Evolutionary conservation across 164 flowering plant genomes (phyloP), one percentile per base, ranked within the genome.

Genomic region (Saururus chinensis): DNA sequence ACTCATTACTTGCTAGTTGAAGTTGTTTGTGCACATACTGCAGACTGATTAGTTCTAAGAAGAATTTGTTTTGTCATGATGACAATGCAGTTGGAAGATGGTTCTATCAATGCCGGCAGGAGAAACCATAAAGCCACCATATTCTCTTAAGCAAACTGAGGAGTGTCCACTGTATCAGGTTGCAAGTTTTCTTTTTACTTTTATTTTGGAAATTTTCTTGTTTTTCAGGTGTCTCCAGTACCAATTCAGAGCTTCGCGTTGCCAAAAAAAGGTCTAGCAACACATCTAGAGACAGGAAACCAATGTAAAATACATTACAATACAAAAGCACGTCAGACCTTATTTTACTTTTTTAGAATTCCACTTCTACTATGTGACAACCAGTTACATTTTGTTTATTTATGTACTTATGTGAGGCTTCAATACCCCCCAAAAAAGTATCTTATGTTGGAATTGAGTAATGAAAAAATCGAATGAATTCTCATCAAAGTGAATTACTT

Each of bases 51-150:
- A 45, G 17, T 12, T 2, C 49, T 45, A 1, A 45, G 14, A 10
- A 45, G 17, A 12, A 45, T 17, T 12, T 45, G 2, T 45, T 45
- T 12, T 45, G 11, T 4, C 14, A 12, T 45, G 17, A 30, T 30
- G 37, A 30, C 37, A 12, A 49, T 78, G 79, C 84, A 95, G 99
- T 79, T 95, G 99, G 99, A 74, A 82, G 40, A 57, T 82, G 54
- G n/a, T 71, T 53, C 68, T 95, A 57, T 80, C 92, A 63, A 86
- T 84, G 92, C 98, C 96, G 59, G 72, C 75, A 41, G 95, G 79
- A 57, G 81, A 71, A 69, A 72, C 64, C 23, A 69, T 84, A 62
- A 78, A 87, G 41, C 76, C 80, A 13, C 96, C 99, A 24, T 72
- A 87, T 79, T 83, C 90, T 66, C 69, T 95, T 66, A 82, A 74